These are phyloP conservation scores for Schizochytrium sp. DNA, from an alignment of 108 stramenopile genomes.

Conservation along the genomic window DNA sequence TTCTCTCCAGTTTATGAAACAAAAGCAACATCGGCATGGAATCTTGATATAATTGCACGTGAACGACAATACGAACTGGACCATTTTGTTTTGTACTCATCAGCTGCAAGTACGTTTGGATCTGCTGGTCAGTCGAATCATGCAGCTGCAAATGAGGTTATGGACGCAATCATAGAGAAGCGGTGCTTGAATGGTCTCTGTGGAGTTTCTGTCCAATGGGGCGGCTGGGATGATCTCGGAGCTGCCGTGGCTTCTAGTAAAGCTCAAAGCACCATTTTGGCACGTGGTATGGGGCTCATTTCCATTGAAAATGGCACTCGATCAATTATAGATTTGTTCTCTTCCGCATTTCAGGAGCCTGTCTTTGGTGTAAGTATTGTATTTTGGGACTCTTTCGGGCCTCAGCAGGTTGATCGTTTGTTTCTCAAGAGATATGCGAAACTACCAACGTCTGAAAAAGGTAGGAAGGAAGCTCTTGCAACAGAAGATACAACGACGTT, in stretches of 20 bases:
- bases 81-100: constrained; percentile 41
- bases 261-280: background rate
- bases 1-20: constrained; percentile 2
- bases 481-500: background rate
- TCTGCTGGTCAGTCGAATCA: constrained; percentile 51
- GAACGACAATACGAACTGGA: background rate
- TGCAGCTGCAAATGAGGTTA: constrained; percentile 25
- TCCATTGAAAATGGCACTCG: background rate
- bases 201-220: constrained; percentile 34
- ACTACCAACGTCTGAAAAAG: background rate
- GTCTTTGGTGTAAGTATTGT: background rate
- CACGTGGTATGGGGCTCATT: constrained; percentile 22
- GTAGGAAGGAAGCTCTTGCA: background rate
- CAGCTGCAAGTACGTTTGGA: constrained; percentile 45
- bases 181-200: background rate
- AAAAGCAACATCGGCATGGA: background rate
- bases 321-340: background rate
- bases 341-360: background rate
- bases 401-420: background rate
- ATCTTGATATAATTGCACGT: background rate
- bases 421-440: background rate
- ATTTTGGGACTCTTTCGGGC: background rate
- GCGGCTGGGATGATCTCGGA: constrained; percentile 38
- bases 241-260: background rate
- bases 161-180: constrained; percentile 12